Conservation (phyloP, 176 grass and related monocot genomes). For the Musa schizocarpa region DNA sequence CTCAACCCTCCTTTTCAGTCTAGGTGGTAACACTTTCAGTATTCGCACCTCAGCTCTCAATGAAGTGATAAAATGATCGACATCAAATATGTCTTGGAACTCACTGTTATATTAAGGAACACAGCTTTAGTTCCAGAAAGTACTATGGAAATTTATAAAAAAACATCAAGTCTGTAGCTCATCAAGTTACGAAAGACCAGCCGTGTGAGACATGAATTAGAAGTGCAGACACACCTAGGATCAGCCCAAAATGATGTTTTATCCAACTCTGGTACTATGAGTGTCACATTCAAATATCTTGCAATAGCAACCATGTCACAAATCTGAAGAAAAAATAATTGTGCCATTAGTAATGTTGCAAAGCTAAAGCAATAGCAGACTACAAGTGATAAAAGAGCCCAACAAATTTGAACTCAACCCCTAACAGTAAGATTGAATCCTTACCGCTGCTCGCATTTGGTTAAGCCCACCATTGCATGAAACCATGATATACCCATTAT, state of each 20-base stretch:
- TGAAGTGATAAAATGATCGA: slow-evolving; percentile 82
- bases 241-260: slow-evolving; percentile 92
- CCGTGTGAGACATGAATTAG: background rate
- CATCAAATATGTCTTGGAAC: slow-evolving; percentile 94
- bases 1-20: slow-evolving; percentile 55
- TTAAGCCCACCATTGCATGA: slow-evolving; percentile 92
- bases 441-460: slow-evolving; percentile 90
- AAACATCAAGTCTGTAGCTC: too few relatives aligned
- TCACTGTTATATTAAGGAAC: slow-evolving; percentile 29
- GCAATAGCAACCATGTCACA: slow-evolving; percentile 95
- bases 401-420: background rate
- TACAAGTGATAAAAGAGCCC: background rate
- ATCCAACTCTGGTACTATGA: slow-evolving; percentile 77
- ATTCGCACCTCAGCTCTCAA: slow-evolving; percentile 82
- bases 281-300: slow-evolving; percentile 82
- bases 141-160: background rate
- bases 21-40: slow-evolving; percentile 61
- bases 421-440: background rate
- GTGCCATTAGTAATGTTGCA: background rate
- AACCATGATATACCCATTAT: slow-evolving; percentile 83
- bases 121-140: background rate
- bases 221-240: slow-evolving; percentile 40
- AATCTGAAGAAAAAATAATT: slow-evolving; percentile 40
- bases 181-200: background rate
- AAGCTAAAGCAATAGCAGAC: background rate